Percentiles rank a stretch among this genome's conserved stretches.
phyloP scores from a whole-genome alignment of 2,329 filamentous ascomycete species.

The Periconia digitata region DNA sequence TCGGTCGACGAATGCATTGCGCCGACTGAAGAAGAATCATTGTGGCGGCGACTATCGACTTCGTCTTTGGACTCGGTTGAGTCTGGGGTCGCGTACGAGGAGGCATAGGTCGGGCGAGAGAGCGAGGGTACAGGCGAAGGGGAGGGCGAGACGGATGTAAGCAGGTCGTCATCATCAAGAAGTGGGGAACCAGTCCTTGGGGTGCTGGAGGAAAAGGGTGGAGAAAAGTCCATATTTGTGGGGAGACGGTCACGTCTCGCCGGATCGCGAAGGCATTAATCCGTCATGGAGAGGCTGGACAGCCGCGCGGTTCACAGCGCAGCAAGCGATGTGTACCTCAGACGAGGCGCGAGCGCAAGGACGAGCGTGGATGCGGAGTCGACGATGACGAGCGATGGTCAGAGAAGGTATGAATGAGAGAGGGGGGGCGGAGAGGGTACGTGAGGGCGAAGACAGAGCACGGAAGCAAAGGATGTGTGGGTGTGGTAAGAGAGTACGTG shows the following conservation, averaged over 20 bases:
- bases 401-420: background rate
- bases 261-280: slow-evolving; percentile 24
- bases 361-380: background rate
- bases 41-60: slow-evolving; percentile 11
- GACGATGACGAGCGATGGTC: background rate
- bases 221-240: slow-evolving; percentile 32
- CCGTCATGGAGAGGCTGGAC: slow-evolving; percentile 27
- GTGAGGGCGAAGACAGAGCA: too few species aligned
- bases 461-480: background rate
- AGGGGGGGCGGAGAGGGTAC: background rate
- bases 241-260: slow-evolving; percentile 26
- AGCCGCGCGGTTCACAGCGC: slow-evolving; percentile 23
- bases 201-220: slow-evolving; percentile 13
- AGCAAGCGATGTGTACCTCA: too few species aligned
- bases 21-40: slow-evolving; percentile 7
- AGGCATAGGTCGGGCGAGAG: slow-evolving; percentile 10
- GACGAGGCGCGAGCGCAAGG: background rate
- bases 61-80: slow-evolving; percentile 15
- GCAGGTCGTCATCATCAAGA: slow-evolving; percentile 25
- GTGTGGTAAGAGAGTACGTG: too few species aligned
- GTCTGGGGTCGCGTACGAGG: slow-evolving; percentile 19
- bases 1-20: slow-evolving; percentile 23
- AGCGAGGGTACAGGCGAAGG: background rate
- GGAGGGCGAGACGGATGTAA: slow-evolving; percentile 19
- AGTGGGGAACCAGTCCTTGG: slow-evolving; percentile 23